Evolutionary conservation across 2,329 filamentous ascomycete genomes (phyloP), one percentile per base, ranked within the genome.

Genomic region (Diplodia intermedia): DNA sequence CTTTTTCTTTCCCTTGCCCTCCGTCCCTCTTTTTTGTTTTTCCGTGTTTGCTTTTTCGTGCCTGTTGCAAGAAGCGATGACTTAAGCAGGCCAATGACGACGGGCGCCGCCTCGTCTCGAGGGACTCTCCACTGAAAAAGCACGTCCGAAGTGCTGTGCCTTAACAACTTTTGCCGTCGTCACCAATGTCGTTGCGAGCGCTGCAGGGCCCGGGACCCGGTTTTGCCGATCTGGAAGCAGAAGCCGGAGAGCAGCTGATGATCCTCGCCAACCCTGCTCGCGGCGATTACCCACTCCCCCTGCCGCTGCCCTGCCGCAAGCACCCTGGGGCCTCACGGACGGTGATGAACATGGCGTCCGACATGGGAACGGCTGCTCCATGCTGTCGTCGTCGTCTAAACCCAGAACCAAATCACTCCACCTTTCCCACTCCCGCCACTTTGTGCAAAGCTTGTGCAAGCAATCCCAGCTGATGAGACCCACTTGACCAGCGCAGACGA

Each of bases 211-310:
- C 15, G 15, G 2, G n/a, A 23, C 29, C 55, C 11, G 60, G 60
- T 33, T 61, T 52, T 29, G 60, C 14, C 43, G 60, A 63, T 63
- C 60, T 47, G 47, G 18, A n/a, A 29, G 18, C 8, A 26, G 60
- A 52, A 52, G 43, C n/a, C 40, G 50, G 15, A 43, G 40, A 47
- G 57, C 57, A 61, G 57, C 23, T 38, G 60, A 38, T 52, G 60
- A 63, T 63, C 60, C 60, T 38, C 60, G 47, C 47, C 60, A 63
- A 52, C 43, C 60, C 47, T 63, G 60, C 29, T 38, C 43, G 31
- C 29, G 60, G 20, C 60, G 47, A 50, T 38, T 33, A 29, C 12
- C 43, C 43, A 20, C 18, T 23, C 11, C 29, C 43, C 60, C 47
- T 36, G 9, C 23, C 38, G 11, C 11, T 26, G 31, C n/a, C 47